Conservation (phyloP, 305 asterid species). For the Salvia sclarea region DNA sequence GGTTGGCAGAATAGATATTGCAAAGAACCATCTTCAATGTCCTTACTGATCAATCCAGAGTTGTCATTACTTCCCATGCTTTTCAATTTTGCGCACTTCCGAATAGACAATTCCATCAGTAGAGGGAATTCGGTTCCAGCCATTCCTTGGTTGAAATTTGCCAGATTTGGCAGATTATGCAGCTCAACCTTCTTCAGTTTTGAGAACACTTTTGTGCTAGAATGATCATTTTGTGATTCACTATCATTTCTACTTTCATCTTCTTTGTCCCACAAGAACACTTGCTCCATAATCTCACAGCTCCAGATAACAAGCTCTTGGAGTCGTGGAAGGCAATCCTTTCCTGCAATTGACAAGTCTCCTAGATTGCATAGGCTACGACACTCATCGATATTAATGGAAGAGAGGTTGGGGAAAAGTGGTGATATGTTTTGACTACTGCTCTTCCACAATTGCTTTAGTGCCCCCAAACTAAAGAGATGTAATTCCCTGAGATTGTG, state of each 20-base stretch:
- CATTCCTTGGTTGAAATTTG: neutral
- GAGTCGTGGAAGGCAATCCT: conserved; percentile 9
- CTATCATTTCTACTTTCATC: no score
- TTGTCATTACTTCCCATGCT: neutral
- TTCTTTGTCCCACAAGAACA: conserved; percentile 10
- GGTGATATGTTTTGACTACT: neutral
- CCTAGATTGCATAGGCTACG: neutral
- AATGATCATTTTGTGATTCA: neutral
- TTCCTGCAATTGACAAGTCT: neutral
- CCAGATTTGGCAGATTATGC: neutral
- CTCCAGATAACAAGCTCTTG: neutral
- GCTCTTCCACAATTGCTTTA: conserved; percentile 16
- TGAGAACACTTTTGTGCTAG: conserved; percentile 7
- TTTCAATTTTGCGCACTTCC: neutral
- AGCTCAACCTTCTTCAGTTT: neutral
- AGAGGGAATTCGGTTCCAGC: conserved; percentile 24
- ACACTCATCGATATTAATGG: neutral
- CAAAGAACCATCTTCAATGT: no score
- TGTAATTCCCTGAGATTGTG: neutral
- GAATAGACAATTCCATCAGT: neutral
- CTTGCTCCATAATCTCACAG: conserved; percentile 24
- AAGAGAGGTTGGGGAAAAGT: neutral
- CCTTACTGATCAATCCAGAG: neutral
- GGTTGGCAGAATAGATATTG: no score
- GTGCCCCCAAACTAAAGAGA: neutral